Base-by-base conservation (phyloP, 331 rosid genomes). In the Cucumis variabilis region DNA sequence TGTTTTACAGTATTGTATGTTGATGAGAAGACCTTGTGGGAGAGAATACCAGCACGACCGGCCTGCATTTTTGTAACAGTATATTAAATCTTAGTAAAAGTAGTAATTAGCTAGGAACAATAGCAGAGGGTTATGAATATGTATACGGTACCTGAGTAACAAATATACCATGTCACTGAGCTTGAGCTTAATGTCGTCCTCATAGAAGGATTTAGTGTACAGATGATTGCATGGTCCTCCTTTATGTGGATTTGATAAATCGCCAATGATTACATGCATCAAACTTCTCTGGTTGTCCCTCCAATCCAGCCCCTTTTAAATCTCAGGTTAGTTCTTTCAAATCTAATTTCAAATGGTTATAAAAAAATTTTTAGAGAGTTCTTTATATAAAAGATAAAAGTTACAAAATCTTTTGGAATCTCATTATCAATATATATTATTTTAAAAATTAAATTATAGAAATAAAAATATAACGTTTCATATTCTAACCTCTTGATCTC, bases 201-300 rank as follows among this genome's bases (percentile, higher is more conserved):
- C 81, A 44, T 90, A 86, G 87, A 86, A 86, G 67, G 73, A 63
- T 77, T 88, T 88, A 21, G 90, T 88, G 88, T 75, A 88, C 24
- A 90, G 90, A 55, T 86, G 50, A 60, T 90, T 88, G 83, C 89
- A 88, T 7, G 90, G 89, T 80, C 92, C 90, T 90, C 90, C 90
- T 85, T 90, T 89, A 16, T 88, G 86, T 44, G 92, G 92, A 55
- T 88, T 90, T 6, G 88, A 65, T 69, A 90, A 44, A 82, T 90
- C 92, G 19, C 90, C 89, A 10, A 88, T 58, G 69, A 90, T 90
- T 71, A 88, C 90, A n/a, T n/a, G n/a, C n/a, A 53, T 90, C 89
- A 62, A 86, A 90, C 80, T 68, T 90, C 60, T 90, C 90, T 48
- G 55, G 82, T 28, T 44, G 76, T 30, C 87, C 67, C 88, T 67